phyloP scores from a whole-genome alignment of 257 asterid genomes.

The Solanum raphanifolium region DNA sequence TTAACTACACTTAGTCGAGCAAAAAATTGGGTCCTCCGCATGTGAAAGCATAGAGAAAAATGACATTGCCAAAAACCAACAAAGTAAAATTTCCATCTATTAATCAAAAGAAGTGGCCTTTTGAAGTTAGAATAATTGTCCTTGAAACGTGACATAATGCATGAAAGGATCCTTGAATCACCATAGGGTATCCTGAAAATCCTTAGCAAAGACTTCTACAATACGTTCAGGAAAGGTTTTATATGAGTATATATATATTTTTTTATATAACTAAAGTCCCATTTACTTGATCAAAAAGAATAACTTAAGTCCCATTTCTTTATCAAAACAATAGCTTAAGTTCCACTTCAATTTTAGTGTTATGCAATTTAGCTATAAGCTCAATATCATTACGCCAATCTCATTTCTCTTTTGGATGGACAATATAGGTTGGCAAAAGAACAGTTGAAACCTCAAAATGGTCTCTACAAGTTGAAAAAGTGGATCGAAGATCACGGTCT shows the following conservation, averaged over 20 bases:
- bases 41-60: not conserved
- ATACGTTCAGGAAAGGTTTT: not conserved
- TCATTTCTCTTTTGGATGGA: not conserved
- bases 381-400: not conserved
- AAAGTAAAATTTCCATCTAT: not conserved
- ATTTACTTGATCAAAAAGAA: not conserved
- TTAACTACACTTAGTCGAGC: not conserved
- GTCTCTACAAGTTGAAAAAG: slow-evolving; percentile 48
- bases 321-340: not conserved
- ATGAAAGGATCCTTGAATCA: not conserved
- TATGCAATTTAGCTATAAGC: not conserved
- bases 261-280: not conserved
- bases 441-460: slow-evolving; percentile 51
- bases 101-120: not conserved
- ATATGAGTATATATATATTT: not conserved
- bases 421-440: slow-evolving; percentile 58
- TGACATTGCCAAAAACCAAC: not conserved
- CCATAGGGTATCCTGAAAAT: not conserved
- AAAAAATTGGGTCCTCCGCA: not conserved
- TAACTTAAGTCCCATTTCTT: not conserved
- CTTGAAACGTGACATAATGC: not conserved
- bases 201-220: not conserved
- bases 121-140: not conserved
- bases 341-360: not conserved
- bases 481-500: slow-evolving; percentile 83